Evolutionary conservation across 169 alveolate species (phyloP), one percentile per base, ranked within the genome.

Genomic region (Plasmodium coatneyi): DNA sequence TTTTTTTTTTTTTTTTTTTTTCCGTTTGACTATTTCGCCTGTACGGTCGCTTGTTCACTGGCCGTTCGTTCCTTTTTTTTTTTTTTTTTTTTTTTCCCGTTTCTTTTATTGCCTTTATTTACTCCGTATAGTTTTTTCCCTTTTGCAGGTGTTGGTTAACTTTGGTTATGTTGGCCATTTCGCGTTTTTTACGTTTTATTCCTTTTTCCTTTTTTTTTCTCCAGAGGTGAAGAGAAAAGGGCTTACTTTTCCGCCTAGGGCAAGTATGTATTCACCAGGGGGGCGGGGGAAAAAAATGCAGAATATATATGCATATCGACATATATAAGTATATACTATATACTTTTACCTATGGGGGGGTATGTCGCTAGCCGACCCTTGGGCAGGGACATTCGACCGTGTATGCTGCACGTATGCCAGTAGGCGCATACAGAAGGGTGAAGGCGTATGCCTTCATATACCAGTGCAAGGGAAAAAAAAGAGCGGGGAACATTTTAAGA

Each of bases 1-100:
- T 66, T 66, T 60, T 66, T 66, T 60, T 66, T 66, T n/a, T 66
- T 66, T 66, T 60, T 66, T n/a, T 66, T 66, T 66, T 60, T 19
- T 22, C n/a, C n/a, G 12, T n/a, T 66, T 66, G 14, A 66, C 30
- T 66, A 22, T 22, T 28, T n/a, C 5, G 34, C 36, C 28, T 19
- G 36, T 22, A 25, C 36, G 36, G 76, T 66, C 36, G 30, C 14
- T 60, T 66, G 76, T 66, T 66, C 41, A 66, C 36, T 9, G n/a
- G 76, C 36, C n/a, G 14, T 66, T 25, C 16, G 36, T 66, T 4
- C 22, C 19, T 66, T 66, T 66, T 66, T 28, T 19, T 19, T 4
- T 19, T 66, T 66, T n/a, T 66, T 66, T 66, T 66, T 66, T 66
- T 66, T 66, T 66, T 66, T 10, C 34, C 36, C 3, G 0, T 66